Percentiles rank a stretch among this genome's conserved stretches.
Evolutionary conservation across 805 yeast species (phyloP).

Genomic region (Limtongozyma cylindracea): DNA sequence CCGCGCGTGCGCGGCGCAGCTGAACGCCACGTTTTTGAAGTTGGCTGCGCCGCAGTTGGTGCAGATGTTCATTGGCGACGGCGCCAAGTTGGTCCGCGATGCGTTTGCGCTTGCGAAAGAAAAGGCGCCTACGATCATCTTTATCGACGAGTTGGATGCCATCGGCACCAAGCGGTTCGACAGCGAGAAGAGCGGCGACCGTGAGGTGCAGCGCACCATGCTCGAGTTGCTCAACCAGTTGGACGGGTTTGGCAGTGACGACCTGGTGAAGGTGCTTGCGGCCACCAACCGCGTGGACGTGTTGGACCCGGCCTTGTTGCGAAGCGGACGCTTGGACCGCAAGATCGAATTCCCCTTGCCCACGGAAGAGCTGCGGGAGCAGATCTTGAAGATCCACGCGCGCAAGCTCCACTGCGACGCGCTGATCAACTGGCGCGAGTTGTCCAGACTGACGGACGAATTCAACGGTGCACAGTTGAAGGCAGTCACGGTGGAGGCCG

Average conservation of each 20-base stretch:
- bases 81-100: slow-evolving; percentile 5
- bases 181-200: slow-evolving; percentile 4
- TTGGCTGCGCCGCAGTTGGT: slow-evolving; percentile 5
- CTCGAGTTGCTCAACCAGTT: slow-evolving; percentile 5
- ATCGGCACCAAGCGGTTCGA: slow-evolving; percentile 5
- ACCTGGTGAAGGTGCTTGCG: slow-evolving; percentile 17
- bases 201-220: slow-evolving; percentile 5
- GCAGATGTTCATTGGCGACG: slow-evolving; percentile 5
- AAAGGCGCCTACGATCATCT: slow-evolving; percentile 43
- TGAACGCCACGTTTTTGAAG: slow-evolving; percentile 4
- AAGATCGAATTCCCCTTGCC: slow-evolving; percentile 79
- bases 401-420: slow-evolving; percentile 88
- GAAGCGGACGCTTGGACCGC: slow-evolving; percentile 5
- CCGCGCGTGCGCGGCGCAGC: slow-evolving; percentile 5
- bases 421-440: slow-evolving; percentile 90
- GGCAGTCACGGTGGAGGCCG: slow-evolving; percentile 98
- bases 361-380: slow-evolving; percentile 91
- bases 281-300: slow-evolving; percentile 5
- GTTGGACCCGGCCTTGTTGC: slow-evolving; percentile 5
- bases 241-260: slow-evolving; percentile 5
- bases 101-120: slow-evolving; percentile 5
- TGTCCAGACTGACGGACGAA: slow-evolving; percentile 95
- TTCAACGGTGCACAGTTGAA: slow-evolving; percentile 97
- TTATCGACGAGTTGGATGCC: slow-evolving; percentile 74
- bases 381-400: slow-evolving; percentile 89